Percentiles rank a stretch among this genome's conserved stretches.
These are phyloP conservation scores for Durusdinium trenchii DNA, from an alignment of 73 alveolate species.

Conservation along the genomic window DNA sequence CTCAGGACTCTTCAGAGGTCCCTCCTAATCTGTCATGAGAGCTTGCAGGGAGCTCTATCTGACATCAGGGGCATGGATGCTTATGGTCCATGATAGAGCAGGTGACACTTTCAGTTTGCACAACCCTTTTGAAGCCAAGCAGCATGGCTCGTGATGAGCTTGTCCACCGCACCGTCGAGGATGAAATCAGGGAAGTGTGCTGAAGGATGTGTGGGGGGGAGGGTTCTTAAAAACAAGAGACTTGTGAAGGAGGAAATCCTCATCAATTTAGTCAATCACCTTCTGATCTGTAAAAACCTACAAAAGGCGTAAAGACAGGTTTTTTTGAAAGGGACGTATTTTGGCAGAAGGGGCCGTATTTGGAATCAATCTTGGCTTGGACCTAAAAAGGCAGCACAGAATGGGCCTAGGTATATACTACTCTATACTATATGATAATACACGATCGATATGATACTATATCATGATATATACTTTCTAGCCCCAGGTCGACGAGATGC, in stretches of 20 bases:
- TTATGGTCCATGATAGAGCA: background rate
- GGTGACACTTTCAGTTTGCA: background rate
- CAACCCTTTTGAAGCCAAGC: background rate
- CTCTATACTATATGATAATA: no score
- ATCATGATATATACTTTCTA: no score
- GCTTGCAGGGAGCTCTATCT: background rate
- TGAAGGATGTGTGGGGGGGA: background rate
- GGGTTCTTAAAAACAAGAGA: no score
- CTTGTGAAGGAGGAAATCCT: background rate
- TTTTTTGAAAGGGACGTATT: background rate
- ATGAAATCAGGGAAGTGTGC: background rate
- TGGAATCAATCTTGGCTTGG: background rate
- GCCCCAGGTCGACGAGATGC: no score
- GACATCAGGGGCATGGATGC: constrained; percentile 20
- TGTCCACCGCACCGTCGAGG: background rate
- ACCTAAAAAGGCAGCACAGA: background rate
- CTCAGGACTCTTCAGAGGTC: background rate
- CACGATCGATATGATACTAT: no score
- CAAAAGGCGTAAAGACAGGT: background rate
- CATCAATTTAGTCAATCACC: background rate
- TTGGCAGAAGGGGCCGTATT: background rate
- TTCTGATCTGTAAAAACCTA: background rate
- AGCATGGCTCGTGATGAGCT: background rate
- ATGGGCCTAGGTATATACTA: constrained; percentile 26
- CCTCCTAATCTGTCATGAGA: background rate